Conservation (phyloP, 1,284 basidiomycete genomes). For the Malassezia equina region DNA sequence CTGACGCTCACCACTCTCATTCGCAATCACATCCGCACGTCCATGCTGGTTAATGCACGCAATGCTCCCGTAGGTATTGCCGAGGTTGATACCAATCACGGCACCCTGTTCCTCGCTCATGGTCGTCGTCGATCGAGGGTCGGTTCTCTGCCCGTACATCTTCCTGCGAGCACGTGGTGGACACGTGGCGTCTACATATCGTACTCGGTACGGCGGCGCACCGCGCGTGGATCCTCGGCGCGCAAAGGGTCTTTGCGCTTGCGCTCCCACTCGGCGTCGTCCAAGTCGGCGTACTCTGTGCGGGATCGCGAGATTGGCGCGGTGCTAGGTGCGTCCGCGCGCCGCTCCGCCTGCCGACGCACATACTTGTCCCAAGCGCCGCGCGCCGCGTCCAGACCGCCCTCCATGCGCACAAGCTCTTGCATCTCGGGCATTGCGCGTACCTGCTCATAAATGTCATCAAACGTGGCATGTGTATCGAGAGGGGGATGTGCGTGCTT, state of each 20-base stretch:
- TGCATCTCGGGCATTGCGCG: slow-evolving; percentile 20
- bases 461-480: slow-evolving; percentile 23
- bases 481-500: slow-evolving; percentile 69
- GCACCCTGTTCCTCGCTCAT: slow-evolving; percentile 44
- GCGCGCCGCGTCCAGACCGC: slow-evolving; percentile 23
- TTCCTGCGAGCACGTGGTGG: background rate
- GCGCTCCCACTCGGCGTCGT: slow-evolving; percentile 8
- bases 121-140: slow-evolving; percentile 3
- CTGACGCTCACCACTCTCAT: slow-evolving; percentile 95
- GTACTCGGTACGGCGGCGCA: slow-evolving; percentile 14
- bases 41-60: slow-evolving; percentile 77
- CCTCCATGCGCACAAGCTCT: slow-evolving; percentile 18
- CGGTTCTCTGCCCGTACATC: background rate
- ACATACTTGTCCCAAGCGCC: slow-evolving; percentile 42
- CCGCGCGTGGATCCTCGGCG: slow-evolving; percentile 12
- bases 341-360: slow-evolving; percentile 23
- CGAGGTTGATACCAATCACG: slow-evolving; percentile 86
- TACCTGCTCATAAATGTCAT: slow-evolving; percentile 17
- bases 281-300: slow-evolving; percentile 10
- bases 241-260: slow-evolving; percentile 13
- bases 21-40: slow-evolving; percentile 59
- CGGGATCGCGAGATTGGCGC: background rate
- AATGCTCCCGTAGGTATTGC: slow-evolving; percentile 88
- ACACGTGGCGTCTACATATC: slow-evolving; percentile 2
- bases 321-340: background rate